Conservation (phyloP, 169 alveolate genomes). For the Cryptosporidium felis region DNA sequence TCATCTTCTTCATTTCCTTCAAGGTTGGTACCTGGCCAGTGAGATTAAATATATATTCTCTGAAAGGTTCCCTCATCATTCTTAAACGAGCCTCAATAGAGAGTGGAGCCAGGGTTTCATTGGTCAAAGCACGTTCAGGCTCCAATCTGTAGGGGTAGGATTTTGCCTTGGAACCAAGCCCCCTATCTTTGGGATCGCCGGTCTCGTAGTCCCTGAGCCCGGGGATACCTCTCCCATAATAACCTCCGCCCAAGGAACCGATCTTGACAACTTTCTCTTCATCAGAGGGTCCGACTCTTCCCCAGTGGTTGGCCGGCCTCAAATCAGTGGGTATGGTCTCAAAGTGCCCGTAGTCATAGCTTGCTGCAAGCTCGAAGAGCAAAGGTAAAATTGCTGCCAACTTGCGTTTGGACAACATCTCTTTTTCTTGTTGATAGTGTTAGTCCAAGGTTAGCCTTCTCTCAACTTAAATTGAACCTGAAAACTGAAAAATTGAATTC, state of each 20-base stretch:
- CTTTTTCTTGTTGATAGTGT: no score
- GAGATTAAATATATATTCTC: neutral
- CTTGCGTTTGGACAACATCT: slow-evolving; percentile 33
- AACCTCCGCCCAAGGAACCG: slow-evolving; percentile 52
- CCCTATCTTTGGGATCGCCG: slow-evolving; percentile 29
- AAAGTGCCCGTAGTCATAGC: neutral
- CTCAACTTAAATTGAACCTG: slow-evolving; percentile 9
- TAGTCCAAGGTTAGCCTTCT: no score
- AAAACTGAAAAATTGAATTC: neutral
- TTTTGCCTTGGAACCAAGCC: slow-evolving; percentile 12
- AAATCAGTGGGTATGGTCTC: neutral
- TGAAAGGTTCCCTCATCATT: slow-evolving; percentile 29
- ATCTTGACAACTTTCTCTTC: neutral
- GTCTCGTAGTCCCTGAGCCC: slow-evolving; percentile 17
- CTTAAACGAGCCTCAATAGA: slow-evolving; percentile 27
- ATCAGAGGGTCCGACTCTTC: neutral
- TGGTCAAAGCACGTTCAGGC: neutral
- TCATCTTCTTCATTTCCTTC: neutral
- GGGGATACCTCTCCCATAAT: slow-evolving; percentile 16
- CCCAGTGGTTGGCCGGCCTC: slow-evolving; percentile 27
- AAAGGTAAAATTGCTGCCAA: slow-evolving; percentile 46
- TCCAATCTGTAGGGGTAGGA: slow-evolving; percentile 8
- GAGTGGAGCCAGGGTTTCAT: slow-evolving; percentile 1
- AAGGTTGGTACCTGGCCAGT: slow-evolving; percentile 56
- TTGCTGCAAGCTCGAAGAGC: slow-evolving; percentile 33